Evolutionary conservation across 345 rosid species (phyloP), one percentile per base, ranked within the genome.

Genomic region (Erucastrum elatum): DNA sequence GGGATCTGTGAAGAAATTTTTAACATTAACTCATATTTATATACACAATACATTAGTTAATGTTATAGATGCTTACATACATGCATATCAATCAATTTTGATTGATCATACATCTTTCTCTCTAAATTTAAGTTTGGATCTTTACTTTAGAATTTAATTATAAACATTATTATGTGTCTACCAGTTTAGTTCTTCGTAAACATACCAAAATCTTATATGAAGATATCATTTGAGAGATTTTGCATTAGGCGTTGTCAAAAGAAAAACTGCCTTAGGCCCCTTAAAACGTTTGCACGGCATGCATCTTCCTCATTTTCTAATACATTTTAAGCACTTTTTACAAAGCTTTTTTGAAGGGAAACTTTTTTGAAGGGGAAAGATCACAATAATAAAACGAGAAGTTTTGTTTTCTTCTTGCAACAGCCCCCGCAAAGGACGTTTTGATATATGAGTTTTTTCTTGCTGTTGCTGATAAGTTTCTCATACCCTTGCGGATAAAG

Each of bases 1-100:
- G 71, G 74, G 97, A 89, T 82, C 83, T 92, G 69, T 94, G 77
- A 87, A 82, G 63, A 66, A 33, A 30, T 15, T 41, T 21, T 21
- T 21, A 21, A 21, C 21, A 21, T 21, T 0, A 21, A 21, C 44
- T 8, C 44, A 37, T 37, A 8, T 37, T 8, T 37, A 41, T 41
- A 41, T 41, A 41, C 8, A 41, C n/a, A 41, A 41, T 41, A 8
- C 49, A 41, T 41, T 41, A 10, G 49, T 3, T 41, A 41, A 4
- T 41, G 11, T 37, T 37, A 37, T 37, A 37, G 6, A 37, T 41
- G 13, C n/a, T 41, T 41, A 41, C 49, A 41, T 11, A 11, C 49
- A 41, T 41, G 10, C 6, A 37, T 37, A 37, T 37, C 2, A 2
- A 41, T 10, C 1, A n/a, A 41, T 13, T 41, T 41, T 41, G 13